Percentiles rank a stretch among this genome's conserved stretches.
These are phyloP conservation scores for Cryphonectria parasitica DNA, from an alignment of 2,329 filamentous ascomycete genomes.

Conservation along the genomic window DNA sequence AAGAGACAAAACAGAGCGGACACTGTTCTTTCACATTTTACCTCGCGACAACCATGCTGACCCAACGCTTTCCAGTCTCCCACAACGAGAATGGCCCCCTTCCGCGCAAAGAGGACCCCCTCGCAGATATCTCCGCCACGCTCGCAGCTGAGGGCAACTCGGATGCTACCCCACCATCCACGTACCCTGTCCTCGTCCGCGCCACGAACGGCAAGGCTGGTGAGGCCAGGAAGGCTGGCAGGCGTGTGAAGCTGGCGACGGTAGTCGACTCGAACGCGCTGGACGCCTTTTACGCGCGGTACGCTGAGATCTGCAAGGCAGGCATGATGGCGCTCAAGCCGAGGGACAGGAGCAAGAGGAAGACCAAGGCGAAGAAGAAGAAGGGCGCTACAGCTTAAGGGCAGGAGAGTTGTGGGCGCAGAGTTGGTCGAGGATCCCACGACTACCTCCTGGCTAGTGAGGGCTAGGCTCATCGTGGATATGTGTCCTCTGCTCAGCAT, in stretches of 20 bases:
- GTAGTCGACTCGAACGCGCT: constrained; percentile 76
- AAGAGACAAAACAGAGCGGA: not conserved
- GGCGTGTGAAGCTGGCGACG: constrained; percentile 79
- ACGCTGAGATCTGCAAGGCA: constrained; percentile 88
- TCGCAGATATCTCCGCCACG: constrained; percentile 63
- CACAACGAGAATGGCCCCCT: constrained; percentile 48
- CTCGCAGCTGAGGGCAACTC: constrained; percentile 43
- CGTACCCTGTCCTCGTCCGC: constrained; percentile 72
- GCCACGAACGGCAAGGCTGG: constrained; percentile 79
- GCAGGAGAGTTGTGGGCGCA: not conserved
- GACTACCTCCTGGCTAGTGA: not conserved
- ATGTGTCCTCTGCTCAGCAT: not conserved
- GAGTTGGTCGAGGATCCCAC: not conserved
- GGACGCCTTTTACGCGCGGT: constrained; percentile 79
- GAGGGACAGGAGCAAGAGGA: constrained; percentile 81
- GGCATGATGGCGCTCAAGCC: constrained; percentile 93
- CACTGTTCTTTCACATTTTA: not conserved
- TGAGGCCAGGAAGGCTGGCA: constrained; percentile 48
- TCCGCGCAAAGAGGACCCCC: constrained; percentile 51
- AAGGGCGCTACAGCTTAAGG: constrained; percentile 32
- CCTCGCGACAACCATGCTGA: not conserved
- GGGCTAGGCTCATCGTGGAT: not conserved
- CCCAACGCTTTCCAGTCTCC: constrained; percentile 42
- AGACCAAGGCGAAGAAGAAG: constrained; percentile 72
- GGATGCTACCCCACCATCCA: constrained; percentile 38